Conservation (phyloP, 805 yeast species). For the Candida maltosa region DNA sequence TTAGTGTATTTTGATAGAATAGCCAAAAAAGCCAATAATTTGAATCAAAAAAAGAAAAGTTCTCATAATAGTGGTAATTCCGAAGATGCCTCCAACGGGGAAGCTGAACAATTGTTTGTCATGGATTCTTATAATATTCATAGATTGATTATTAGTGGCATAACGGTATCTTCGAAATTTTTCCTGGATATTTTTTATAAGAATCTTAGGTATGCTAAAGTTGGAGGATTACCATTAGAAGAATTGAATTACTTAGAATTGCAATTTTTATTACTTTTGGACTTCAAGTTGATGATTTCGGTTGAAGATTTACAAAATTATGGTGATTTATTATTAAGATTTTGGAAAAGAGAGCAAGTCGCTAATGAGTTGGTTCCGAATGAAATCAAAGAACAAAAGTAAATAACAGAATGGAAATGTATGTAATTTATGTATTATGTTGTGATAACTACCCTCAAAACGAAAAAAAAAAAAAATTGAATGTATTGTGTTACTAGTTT, state of each 20-base stretch:
- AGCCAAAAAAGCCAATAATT: conserved; percentile 73
- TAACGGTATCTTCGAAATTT: conserved; percentile 93
- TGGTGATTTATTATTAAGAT: conserved; percentile 79
- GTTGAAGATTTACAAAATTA: conserved; percentile 88
- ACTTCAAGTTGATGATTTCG: conserved; percentile 82
- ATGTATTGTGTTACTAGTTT: no score
- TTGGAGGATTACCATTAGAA: conserved; percentile 90
- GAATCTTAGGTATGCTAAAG: conserved; percentile 90
- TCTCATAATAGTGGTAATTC: conserved; percentile 11
- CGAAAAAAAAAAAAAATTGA: no score
- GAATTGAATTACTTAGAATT: conserved; percentile 91
- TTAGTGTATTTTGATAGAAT: conserved; percentile 93
- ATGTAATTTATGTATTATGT: no score
- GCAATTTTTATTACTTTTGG: conserved; percentile 79
- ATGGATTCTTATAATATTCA: conserved; percentile 97
- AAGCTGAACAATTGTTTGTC: conserved; percentile 66
- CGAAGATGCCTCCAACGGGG: conserved; percentile 12
- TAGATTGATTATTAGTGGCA: conserved; percentile 87
- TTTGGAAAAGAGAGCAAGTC: conserved; percentile 73
- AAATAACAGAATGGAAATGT: no score
- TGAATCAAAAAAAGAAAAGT: conserved; percentile 20
- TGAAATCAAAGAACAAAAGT: background rate
- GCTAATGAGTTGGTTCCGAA: conserved; percentile 33
- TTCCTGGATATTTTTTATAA: conserved; percentile 93
- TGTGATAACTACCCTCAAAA: no score